Base-by-base conservation (phyloP, 2,329 filamentous ascomycete genomes). In the Xylariaceae sp. region DNA sequence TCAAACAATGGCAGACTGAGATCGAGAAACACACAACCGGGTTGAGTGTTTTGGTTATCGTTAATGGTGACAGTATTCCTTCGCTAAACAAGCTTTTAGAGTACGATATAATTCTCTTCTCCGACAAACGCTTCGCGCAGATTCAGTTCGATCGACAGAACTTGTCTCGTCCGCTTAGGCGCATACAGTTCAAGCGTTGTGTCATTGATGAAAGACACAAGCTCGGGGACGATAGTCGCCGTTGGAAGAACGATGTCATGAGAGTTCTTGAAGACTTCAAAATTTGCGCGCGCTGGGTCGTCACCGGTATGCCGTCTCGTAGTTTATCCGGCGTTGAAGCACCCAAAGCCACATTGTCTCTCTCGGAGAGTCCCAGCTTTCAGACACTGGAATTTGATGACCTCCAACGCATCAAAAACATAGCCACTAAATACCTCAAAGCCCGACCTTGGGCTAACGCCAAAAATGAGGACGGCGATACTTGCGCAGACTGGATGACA, bases 191-290 rank as follows among this genome's bases (percentile, higher is more conserved):
- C 79, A 86, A 96, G 64, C 80, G 92, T 1, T 85, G 95, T 46
- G 91, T 97, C 45, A 87, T 95, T 19, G 92, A 97, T 60, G 92
- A 96, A 75, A 92, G 92, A 0, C 91, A 96, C 68, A 87, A 81
- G 56, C 85, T 96, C 55, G 89, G 89, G 0, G 86, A 88, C 39
- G 81, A 80, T 0, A 79, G 72, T 27, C 56, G 59, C 4, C 74
- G 74, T 7, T 75, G 74, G 50, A 82, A 77, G 61, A 89, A 83
- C 44, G 76, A 79, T 41, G 64, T 84, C 4, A 72, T 81, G 26
- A 66, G 73, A 2, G 74, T 77, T 1, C 68, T 85, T 1, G 77
- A 84, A 19, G 68, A 68, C 9, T 68, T 87, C n/a, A 72, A 78
- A 8, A 73, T 90, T n/a, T 85, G 90, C 46, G 81, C 89, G 19